Base-by-base conservation (phyloP, 768 basidiomycete species). In the Rhizopogon rudus region DNA sequence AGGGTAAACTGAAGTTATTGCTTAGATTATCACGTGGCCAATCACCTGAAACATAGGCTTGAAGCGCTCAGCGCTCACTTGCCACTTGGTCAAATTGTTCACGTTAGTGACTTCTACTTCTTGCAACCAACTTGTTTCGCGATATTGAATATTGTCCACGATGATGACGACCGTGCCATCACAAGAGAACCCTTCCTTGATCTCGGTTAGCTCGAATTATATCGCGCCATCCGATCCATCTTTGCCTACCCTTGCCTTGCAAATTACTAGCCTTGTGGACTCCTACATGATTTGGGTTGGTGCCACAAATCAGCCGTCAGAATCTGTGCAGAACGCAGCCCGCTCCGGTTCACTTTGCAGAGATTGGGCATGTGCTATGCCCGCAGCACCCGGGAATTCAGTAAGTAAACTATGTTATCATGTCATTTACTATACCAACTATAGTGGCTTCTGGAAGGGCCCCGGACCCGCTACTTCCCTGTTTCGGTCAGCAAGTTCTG, bases 331-430 rank as follows among this genome's bases (percentile, higher is more conserved):
- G 51, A 75, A 73, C 52, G 82, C 82, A n/a, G 71, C 79, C 0
- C 66, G 70, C 41, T 71, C 73, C 39, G 91, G 91, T 25, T 74
- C 67, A 43, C 72, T 93, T 52, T 81, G 81, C 63, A 77, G 73
- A 55, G 91, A 93, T 62, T 93, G 91, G 91, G 88, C 86, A 22
- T 89, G 84, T 63, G 90, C 86, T 31, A 90, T 91, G 87, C 88
- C 90, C 22, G 69, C 80, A 16, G 9, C 52, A 54, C 37, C 58
- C 25, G 60, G 63, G 33, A 49, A 44, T 13, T 40, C 45, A 59
- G 68, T 70, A 60, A 62, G 68, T 65, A 40, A n/a, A 31, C 28
- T 8, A 6, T 13, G 28, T 51, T n/a, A 49, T 9, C 28, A 4
- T 17, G 16, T 17, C 20, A 40, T 31, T 49, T 25, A 25, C 4